Evolutionary conservation across 1,139 yeast genomes (phyloP).

Genomic region (Nakaseomyces sp.): DNA sequence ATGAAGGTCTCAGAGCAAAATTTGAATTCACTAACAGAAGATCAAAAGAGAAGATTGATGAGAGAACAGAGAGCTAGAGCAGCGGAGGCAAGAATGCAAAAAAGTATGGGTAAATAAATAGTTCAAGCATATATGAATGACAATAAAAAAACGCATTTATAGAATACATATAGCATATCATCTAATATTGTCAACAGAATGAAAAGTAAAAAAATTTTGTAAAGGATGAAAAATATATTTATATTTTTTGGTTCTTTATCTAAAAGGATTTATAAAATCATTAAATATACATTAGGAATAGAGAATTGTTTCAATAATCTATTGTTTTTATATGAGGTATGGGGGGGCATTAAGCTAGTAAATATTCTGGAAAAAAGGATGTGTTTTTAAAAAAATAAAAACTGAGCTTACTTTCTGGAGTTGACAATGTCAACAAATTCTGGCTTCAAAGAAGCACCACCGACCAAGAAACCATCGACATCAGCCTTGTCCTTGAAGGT

Average conservation of each 20-base stretch:
- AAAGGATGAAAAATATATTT: not conserved
- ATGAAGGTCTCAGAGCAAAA: slow-evolving; percentile 20
- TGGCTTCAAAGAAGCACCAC: slow-evolving; percentile 98
- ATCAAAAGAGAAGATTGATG: slow-evolving; percentile 68
- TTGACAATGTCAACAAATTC: slow-evolving; percentile 93
- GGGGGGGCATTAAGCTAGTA: slow-evolving; percentile 4
- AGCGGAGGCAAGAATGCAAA: slow-evolving; percentile 71
- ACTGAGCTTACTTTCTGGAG: slow-evolving; percentile 58
- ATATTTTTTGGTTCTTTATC: slow-evolving; percentile 5
- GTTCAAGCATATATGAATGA: no score
- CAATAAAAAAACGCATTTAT: no score
- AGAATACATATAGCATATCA: no score
- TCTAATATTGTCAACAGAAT: not conserved
- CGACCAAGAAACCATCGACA: slow-evolving; percentile 98
- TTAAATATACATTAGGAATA: slow-evolving; percentile 6
- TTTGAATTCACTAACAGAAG: slow-evolving; percentile 43
- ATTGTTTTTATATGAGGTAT: no score
- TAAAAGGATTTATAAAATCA: slow-evolving; percentile 6
- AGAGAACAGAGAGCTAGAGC: slow-evolving; percentile 95
- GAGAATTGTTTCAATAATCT: not conserved
- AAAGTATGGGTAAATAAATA: not conserved
- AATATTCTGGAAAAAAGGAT: not conserved
- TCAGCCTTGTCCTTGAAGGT: slow-evolving; percentile 88
- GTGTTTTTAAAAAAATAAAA: not conserved
- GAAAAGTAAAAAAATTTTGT: not conserved